Evolutionary conservation across 2,329 filamentous ascomycete species (phyloP).

Genomic region (Colletotrichum sp.): DNA sequence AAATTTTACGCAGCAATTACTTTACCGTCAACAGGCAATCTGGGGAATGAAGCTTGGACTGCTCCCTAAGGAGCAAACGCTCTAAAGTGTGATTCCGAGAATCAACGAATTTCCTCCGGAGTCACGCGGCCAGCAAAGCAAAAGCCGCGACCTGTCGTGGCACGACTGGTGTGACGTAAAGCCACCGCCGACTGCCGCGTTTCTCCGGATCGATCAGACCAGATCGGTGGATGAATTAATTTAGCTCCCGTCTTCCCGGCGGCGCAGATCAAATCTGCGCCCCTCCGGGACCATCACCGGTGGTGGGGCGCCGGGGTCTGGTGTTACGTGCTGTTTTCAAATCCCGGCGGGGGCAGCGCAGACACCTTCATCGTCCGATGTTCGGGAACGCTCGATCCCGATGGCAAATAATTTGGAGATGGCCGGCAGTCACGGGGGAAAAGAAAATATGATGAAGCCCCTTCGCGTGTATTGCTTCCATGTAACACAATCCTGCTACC

Average conservation of each 20-base stretch:
- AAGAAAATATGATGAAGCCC: background rate
- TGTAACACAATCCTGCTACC: background rate
- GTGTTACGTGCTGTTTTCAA: slow-evolving; percentile 2
- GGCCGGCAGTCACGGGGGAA: background rate
- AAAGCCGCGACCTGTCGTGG: slow-evolving; percentile 11
- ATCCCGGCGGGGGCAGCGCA: background rate
- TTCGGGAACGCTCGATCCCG: background rate
- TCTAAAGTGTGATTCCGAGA: background rate
- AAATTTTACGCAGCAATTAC: background rate
- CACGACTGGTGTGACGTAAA: slow-evolving; percentile 2
- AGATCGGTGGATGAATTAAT: background rate
- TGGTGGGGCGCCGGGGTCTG: slow-evolving; percentile 13
- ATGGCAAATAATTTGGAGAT: background rate
- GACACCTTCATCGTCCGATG: slow-evolving; percentile 6
- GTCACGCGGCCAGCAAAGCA: background rate
- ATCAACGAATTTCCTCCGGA: slow-evolving; percentile 4
- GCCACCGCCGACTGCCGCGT: background rate
- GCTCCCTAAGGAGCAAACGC: background rate
- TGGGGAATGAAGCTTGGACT: background rate
- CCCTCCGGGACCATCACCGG: background rate
- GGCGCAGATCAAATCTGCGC: background rate
- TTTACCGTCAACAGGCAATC: background rate
- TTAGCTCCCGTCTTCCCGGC: slow-evolving; percentile 10
- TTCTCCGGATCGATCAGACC: background rate
- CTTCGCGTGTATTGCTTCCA: background rate